These are phyloP conservation scores for Phytophthora macrochlamydospora DNA, from an alignment of 352 stramenopile genomes.

Conservation along the genomic window DNA sequence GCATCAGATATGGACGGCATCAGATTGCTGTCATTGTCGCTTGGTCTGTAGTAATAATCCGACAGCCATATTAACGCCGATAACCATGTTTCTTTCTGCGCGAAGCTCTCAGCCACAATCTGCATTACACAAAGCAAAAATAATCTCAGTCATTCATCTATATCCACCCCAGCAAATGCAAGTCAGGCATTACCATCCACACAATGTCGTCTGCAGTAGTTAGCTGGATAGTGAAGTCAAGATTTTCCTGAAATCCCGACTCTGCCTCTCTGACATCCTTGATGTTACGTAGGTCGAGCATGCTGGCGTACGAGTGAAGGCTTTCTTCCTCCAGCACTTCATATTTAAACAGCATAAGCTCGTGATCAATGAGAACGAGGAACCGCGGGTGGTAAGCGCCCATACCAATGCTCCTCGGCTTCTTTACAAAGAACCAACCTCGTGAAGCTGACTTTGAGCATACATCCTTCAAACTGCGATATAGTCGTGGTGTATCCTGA, in stretches of 20 bases:
- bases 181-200: constrained; percentile 67
- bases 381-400: constrained; percentile 86
- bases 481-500: constrained; percentile 49
- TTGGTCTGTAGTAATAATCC: constrained; percentile 78
- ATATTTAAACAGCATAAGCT: constrained; percentile 88
- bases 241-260: constrained; percentile 79
- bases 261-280: constrained; percentile 86
- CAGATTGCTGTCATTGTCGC: constrained; percentile 27
- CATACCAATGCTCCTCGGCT: constrained; percentile 62
- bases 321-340: constrained; percentile 79
- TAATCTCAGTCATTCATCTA: constrained; percentile 10
- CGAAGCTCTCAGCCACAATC: constrained; percentile 80
- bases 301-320: constrained; percentile 65
- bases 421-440: constrained; percentile 89
- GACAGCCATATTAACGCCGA: constrained; percentile 86
- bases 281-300: constrained; percentile 74
- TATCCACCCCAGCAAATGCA: constrained; percentile 26
- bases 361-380: constrained; percentile 79
- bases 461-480: constrained; percentile 81
- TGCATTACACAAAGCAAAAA: constrained; percentile 20
- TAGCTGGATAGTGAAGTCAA: constrained; percentile 88
- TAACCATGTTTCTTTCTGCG: constrained; percentile 87
- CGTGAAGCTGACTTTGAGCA: constrained; percentile 63
- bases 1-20: constrained; percentile 27
- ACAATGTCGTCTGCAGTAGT: constrained; percentile 72